Conservation (phyloP, 148 eudicot genomes). For the Agrostemma githago region DNA sequence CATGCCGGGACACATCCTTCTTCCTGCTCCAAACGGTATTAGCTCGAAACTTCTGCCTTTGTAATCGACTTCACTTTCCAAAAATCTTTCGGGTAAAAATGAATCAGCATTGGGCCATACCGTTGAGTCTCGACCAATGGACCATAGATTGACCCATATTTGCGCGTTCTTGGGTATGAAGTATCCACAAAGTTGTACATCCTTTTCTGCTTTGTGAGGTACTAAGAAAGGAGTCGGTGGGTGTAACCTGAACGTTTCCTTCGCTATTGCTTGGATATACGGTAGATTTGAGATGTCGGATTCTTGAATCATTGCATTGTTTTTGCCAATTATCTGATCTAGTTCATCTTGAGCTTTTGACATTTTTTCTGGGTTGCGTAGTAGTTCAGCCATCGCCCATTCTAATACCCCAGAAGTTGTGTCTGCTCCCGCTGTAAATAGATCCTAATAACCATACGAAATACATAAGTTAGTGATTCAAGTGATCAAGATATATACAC, state of each 20-base stretch:
- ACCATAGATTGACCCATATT: constrained; percentile 37
- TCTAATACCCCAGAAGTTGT: constrained; percentile 29
- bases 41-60: constrained; percentile 27
- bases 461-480: not conserved
- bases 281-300: constrained; percentile 23
- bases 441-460: constrained; percentile 18
- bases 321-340: constrained; percentile 16
- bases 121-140: constrained; percentile 26
- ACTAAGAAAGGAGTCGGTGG: constrained; percentile 30
- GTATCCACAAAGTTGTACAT: constrained; percentile 16
- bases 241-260: constrained; percentile 29
- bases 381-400: constrained; percentile 37
- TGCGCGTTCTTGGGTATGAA: constrained; percentile 29
- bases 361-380: constrained; percentile 22
- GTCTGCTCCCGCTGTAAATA: constrained; percentile 35
- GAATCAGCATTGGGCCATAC: constrained; percentile 22
- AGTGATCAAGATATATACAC: not conserved
- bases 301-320: constrained; percentile 24
- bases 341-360: constrained; percentile 31
- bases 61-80: constrained; percentile 15
- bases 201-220: constrained; percentile 25
- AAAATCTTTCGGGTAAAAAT: constrained; percentile 33
- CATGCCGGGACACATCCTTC: constrained; percentile 26
- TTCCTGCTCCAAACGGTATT: constrained; percentile 29
- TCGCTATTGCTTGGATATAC: constrained; percentile 30